A percentile compares a stretch with the other conserved stretches of the same genome.
These are phyloP conservation scores for Lithospermum erythrorhizon DNA, from an alignment of 257 asterid species.

Conservation along the genomic window DNA sequence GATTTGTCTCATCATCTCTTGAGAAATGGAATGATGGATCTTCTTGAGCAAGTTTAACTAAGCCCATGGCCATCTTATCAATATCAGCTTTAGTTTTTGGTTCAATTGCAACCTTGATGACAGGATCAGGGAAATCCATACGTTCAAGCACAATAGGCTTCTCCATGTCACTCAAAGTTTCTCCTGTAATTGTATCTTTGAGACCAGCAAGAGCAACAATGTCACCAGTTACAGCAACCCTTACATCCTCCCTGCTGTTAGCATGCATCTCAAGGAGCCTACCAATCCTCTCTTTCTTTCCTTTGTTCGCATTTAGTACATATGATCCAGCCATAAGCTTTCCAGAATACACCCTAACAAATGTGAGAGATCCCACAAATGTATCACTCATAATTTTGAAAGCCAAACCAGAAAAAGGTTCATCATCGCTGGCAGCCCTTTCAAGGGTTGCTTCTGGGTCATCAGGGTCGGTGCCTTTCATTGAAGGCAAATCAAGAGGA, in stretches of 20 bases:
- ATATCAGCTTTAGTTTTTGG: slow-evolving; percentile 95
- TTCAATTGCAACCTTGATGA: slow-evolving; percentile 94
- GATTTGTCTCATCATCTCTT: slow-evolving; percentile 85
- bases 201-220: slow-evolving; percentile 94
- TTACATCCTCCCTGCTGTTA: slow-evolving; percentile 86
- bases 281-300: slow-evolving; percentile 89
- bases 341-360: slow-evolving; percentile 76
- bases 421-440: slow-evolving; percentile 48
- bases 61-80: slow-evolving; percentile 87
- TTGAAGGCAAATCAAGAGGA: slow-evolving; percentile 76
- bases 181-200: slow-evolving; percentile 91
- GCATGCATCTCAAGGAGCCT: slow-evolving; percentile 97
- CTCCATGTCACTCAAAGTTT: slow-evolving; percentile 76
- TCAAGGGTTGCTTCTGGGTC: slow-evolving; percentile 56
- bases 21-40: slow-evolving; percentile 98
- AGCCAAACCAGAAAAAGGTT: slow-evolving; percentile 87
- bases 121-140: slow-evolving; percentile 99
- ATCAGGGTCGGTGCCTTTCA: slow-evolving; percentile 89
- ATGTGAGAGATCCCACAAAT: slow-evolving; percentile 89
- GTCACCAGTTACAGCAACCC: slow-evolving; percentile 75
- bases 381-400: slow-evolving; percentile 94
- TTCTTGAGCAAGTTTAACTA: slow-evolving; percentile 90
- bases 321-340: slow-evolving; percentile 83
- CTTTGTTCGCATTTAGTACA: slow-evolving; percentile 76
- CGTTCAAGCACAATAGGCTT: slow-evolving; percentile 79